phyloP scores from a whole-genome alignment of 129 eudicot genomes.

The Glebionis coronaria region DNA sequence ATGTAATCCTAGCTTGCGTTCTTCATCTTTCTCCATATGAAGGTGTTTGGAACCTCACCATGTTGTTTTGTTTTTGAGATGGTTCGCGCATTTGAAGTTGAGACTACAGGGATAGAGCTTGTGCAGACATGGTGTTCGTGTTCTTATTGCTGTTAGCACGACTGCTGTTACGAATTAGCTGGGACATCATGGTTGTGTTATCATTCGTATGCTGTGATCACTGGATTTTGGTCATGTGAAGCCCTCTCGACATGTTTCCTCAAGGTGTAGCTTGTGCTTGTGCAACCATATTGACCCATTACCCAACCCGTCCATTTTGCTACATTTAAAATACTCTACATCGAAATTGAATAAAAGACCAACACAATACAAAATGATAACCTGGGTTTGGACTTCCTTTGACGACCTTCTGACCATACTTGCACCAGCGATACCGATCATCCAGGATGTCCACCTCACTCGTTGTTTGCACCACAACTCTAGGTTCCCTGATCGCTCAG shows the following conservation, averaged over 20 bases:
- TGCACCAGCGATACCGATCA: constrained; percentile 95
- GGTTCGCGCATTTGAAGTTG: constrained; percentile 58
- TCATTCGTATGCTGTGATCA: constrained; percentile 86
- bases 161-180: constrained; percentile 73
- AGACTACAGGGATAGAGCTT: constrained; percentile 28
- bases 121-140: constrained; percentile 31
- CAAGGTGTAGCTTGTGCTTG: constrained; percentile 73
- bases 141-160: constrained; percentile 39
- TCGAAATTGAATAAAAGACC: constrained; percentile 3
- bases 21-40: no score
- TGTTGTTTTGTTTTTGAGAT: constrained; percentile 43
- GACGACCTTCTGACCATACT: constrained; percentile 90
- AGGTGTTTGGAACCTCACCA: constrained; percentile 58
- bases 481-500: constrained; percentile 86
- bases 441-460: constrained; percentile 94
- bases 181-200: constrained; percentile 94
- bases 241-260: constrained; percentile 92
- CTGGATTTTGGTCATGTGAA: constrained; percentile 77
- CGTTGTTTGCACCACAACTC: constrained; percentile 90
- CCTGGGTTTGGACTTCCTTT: constrained; percentile 99
- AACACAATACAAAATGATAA: constrained; percentile 15
- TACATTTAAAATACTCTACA: neutral
- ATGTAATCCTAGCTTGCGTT: no score
- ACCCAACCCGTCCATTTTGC: neutral
- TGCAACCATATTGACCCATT: constrained; percentile 24